phyloP scores from a whole-genome alignment of 1,139 yeast species.

The Saccharomyces uvarum region DNA sequence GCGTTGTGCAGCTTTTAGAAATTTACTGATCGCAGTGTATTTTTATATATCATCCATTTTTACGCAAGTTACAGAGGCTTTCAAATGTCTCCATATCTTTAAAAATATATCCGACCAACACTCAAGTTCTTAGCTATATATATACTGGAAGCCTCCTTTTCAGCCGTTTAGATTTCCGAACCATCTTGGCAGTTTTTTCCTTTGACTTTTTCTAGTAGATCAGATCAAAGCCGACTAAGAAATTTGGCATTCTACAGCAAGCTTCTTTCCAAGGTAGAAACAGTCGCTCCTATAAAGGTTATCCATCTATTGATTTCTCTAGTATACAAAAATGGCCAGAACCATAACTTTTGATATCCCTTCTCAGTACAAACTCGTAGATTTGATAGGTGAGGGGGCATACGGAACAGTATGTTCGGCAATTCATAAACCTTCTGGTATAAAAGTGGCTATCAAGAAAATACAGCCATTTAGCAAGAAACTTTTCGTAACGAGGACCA shows the following conservation, averaged over 20 bases:
- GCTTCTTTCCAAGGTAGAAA: background rate
- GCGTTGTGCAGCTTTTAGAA: background rate
- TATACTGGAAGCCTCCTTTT: background rate
- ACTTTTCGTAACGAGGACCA: conserved; percentile 78
- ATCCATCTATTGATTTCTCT: background rate
- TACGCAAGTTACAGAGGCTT: too few relatives aligned
- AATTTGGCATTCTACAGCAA: background rate
- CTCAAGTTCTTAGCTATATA: background rate
- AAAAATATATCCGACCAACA: background rate
- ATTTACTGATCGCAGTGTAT: background rate
- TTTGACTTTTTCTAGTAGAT: background rate
- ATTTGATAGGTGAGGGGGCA: conserved; percentile 92
- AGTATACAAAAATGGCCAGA: conserved; percentile 28
- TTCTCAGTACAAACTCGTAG: conserved; percentile 75
- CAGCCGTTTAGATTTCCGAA: background rate
- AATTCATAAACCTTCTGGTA: conserved; percentile 63
- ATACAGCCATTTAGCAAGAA: conserved; percentile 84
- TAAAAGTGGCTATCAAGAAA: conserved; percentile 84
- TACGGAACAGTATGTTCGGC: conserved; percentile 96
- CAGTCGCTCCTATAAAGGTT: background rate
- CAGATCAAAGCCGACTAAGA: conserved; percentile 1
- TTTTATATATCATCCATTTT: background rate
- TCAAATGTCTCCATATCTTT: background rate
- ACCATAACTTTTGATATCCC: conserved; percentile 78
- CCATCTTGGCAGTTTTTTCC: background rate